Evolutionary conservation across 306 rosid species (phyloP).

Genomic region (Astragalus membranaceus): DNA sequence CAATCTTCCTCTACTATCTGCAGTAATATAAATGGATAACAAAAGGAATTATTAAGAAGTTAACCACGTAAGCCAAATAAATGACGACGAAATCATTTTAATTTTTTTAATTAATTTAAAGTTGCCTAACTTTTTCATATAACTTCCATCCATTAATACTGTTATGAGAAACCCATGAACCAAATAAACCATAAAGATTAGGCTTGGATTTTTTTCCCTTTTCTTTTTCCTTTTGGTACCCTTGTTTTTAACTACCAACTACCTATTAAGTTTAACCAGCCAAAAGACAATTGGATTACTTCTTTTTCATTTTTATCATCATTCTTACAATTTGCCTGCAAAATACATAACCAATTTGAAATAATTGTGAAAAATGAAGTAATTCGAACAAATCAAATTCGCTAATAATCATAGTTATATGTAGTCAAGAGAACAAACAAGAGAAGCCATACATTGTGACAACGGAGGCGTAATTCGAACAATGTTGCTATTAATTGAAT

Average conservation of each 20-base stretch:
- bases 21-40: constrained; percentile 22
- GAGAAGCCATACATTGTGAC: constrained; percentile 68
- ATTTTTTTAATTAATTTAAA: neutral
- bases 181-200: neutral
- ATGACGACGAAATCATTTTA: neutral
- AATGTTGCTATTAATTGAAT: constrained; percentile 77
- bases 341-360: neutral
- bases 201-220: neutral
- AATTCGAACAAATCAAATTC: neutral
- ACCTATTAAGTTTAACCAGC: neutral
- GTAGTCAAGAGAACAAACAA: neutral
- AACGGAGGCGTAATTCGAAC: constrained; percentile 81
- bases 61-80: neutral
- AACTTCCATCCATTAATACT: neutral
- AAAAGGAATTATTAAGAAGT: neutral
- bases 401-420: neutral
- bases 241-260: neutral
- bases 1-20: constrained; percentile 97
- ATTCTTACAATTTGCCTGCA: neutral
- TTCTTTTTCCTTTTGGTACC: neutral
- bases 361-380: neutral
- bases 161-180: neutral
- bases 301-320: neutral
- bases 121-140: neutral
- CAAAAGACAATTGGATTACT: neutral